Evolutionary conservation across 2,329 filamentous ascomycete genomes (phyloP), one percentile per base, ranked within the genome.

Genomic region (Xylaria digitata): DNA sequence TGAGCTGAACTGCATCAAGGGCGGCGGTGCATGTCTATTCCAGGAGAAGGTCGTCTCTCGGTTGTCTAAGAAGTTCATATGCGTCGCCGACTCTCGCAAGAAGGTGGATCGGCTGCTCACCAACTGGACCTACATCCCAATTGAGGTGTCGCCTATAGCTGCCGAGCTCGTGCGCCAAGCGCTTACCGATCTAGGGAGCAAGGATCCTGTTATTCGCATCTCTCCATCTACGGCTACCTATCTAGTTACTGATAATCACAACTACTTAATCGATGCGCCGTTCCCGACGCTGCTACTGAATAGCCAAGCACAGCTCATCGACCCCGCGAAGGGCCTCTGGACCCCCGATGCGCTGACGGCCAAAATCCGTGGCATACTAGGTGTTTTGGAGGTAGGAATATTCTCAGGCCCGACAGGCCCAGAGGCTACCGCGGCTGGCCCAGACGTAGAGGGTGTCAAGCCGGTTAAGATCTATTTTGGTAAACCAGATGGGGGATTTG

Each of bases 41-140:
- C 96, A 98, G 80, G 96, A 99, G 82, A 99, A 99, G 84, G 85
- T 99, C 42, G 94, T 99, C 4, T 94, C 94, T 5, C 88, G 93
- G 67, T 88, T 91, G 56, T 91, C 93, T 3, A 92, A 89, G 80
- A 92, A 92, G 77, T 97, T 97, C 76, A 86, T 97, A 69, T 95
- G 92, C 74, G 93, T 96, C 65, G 93, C 93, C 63, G 96, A 99
- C 81, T 96, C 94, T 78, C 89, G 96, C 75, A 99, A 99, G 82
- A 87, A 94, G 71, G 93, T 94, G 68, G 82, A 86, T 42, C 88
- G 92, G 48, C 87, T 99, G 32, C 87, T 89, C 64, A 89, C 86
- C 4, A 86, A 84, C 70, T 99, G 95, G 94, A 91, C 89, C 61
- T 84, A 87, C 26, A 93, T 99, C 65, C 96, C 96, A 23, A 94